Evolutionary conservation across 1,139 yeast genomes (phyloP).

Genomic region (Pneumocystis carinii): DNA sequence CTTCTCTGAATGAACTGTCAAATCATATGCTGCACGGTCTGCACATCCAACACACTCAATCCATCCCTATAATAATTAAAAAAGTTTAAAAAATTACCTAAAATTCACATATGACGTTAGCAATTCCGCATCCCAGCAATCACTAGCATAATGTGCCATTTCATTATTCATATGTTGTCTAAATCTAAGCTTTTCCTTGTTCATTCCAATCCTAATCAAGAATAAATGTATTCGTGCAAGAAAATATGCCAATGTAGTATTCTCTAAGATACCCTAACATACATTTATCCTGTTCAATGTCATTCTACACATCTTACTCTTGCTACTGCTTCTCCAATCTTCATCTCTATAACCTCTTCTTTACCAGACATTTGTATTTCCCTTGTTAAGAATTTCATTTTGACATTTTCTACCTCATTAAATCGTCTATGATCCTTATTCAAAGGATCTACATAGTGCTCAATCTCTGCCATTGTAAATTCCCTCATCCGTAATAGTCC

Average conservation of each 20-base stretch:
- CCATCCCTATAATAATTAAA: slow-evolving; percentile 46
- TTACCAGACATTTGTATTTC: slow-evolving; percentile 75
- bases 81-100: not conserved
- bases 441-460: slow-evolving; percentile 90
- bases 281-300: not conserved
- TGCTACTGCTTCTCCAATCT: slow-evolving; percentile 81
- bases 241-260: slow-evolving; percentile 93
- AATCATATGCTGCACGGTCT: slow-evolving; percentile 95
- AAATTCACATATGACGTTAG: slow-evolving; percentile 51
- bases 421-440: slow-evolving; percentile 75
- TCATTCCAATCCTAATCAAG: slow-evolving; percentile 79
- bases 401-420: slow-evolving; percentile 54
- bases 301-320: slow-evolving; percentile 23
- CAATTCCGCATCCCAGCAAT: slow-evolving; percentile 99
- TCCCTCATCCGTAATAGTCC: slow-evolving; percentile 97
- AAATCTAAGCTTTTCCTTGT: slow-evolving; percentile 69
- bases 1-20: slow-evolving; percentile 86
- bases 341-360: slow-evolving; percentile 45
- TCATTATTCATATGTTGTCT: slow-evolving; percentile 98
- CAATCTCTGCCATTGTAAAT: slow-evolving; percentile 98
- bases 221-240: slow-evolving; percentile 81
- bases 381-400: slow-evolving; percentile 68
- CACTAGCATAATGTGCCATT: slow-evolving; percentile 99
- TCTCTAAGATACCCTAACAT: slow-evolving; percentile 58
- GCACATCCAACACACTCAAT: slow-evolving; percentile 99